Evolutionary conservation across 805 yeast species (phyloP), one percentile per base, ranked within the genome.

Genomic region (Hanseniaspora jakobsenii): DNA sequence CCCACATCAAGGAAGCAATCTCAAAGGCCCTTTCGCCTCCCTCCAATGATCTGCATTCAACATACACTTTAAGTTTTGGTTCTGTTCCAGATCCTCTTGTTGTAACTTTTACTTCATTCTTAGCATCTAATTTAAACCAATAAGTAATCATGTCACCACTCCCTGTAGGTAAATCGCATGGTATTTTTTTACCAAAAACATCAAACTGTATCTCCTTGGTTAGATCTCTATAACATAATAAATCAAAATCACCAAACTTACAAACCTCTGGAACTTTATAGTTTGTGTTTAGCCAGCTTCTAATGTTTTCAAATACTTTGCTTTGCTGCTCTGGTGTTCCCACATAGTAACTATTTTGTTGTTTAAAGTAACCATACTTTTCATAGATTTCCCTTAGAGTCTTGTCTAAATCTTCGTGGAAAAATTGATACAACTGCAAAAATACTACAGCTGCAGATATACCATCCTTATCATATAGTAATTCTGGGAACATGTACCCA

Each of bases 21-120:
- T 34, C 48, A 0, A 52, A 48, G 0, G 95, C 82, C 3, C 60
- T 56, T 0, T 48, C 55, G 35, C 71, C 81, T 7, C 65, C 58
- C 0, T 50, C 39, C 0, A 84, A 70, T 32, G 44, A 38, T 40
- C 34, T 46, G 17, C 48, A 46, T 57, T 89, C 98, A 27, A 89
- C 78, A 62, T 89, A 89, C 1, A 89, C 82, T 60, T 89, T 89
- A 50, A 89, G 66, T 58, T 89, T 89, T 2, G 96, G 96, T 59
- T 89, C 98, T 0, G 98, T 89, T 9, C 98, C 98, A 3, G 95
- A 84, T 0, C 96, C 96, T 43, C 98, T 70, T 39, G 83, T 77
- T 0, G 97, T 87, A 2, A 84, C 76, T 17, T 50, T 51, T 32
- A 66, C 72, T 4, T 48, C 38, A 22, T 41, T 29, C 26, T 41